Evolutionary conservation across 2,329 filamentous ascomycete species (phyloP).

Genomic region (Alternaria longipes): DNA sequence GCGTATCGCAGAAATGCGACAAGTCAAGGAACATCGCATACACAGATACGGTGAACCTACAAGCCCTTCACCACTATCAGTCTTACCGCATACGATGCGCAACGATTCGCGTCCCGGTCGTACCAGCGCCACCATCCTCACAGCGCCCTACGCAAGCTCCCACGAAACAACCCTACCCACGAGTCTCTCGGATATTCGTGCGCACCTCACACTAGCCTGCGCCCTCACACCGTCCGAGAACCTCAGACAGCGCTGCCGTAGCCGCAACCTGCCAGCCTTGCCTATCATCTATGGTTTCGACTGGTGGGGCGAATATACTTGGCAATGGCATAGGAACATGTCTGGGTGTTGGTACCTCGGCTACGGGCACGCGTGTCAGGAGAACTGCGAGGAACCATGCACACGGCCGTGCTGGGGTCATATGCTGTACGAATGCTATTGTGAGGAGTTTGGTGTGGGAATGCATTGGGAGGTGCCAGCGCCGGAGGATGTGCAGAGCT

Average conservation of each 20-base stretch:
- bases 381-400: neutral
- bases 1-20: conserved; percentile 20
- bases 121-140: neutral
- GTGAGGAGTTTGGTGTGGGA: conserved; percentile 9
- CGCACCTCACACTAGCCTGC: neutral
- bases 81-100: neutral
- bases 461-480: neutral
- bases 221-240: conserved; percentile 3
- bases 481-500: conserved; percentile 15
- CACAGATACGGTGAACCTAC: neutral
- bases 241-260: neutral
- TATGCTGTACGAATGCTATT: conserved; percentile 7
- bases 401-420: conserved; percentile 3
- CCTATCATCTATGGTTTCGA: conserved; percentile 3
- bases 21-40: conserved; percentile 18
- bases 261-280: neutral
- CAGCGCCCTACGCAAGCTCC: neutral
- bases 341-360: conserved; percentile 19
- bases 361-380: neutral
- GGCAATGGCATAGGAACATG: conserved; percentile 23
- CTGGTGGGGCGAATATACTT: conserved; percentile 18
- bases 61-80: neutral
- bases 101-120: neutral
- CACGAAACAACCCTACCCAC: conserved; percentile 16
- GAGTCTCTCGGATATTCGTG: conserved; percentile 5